These are phyloP conservation scores for Trifolium fragiferum DNA, from an alignment of 306 rosid genomes.

Conservation along the genomic window DNA sequence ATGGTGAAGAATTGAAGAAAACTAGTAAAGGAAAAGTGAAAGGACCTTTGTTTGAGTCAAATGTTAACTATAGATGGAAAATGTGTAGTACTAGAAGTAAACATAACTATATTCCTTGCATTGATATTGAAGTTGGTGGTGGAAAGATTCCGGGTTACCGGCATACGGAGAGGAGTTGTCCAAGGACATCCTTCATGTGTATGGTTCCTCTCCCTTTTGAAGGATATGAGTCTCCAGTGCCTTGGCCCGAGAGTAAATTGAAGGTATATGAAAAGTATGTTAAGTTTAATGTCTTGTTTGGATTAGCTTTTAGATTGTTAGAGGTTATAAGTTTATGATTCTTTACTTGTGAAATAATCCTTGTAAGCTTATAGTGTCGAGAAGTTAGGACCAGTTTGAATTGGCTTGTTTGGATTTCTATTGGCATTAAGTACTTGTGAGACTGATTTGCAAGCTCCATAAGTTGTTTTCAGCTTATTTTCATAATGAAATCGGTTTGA, in stretches of 20 bases:
- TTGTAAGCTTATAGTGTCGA: neutral
- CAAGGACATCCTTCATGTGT: conserved; percentile 68
- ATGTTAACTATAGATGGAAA: conserved; percentile 76
- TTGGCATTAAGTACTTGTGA: neutral
- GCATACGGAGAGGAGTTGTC: conserved; percentile 94
- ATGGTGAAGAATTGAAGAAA: conserved; percentile 54
- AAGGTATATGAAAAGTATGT: conserved; percentile 58
- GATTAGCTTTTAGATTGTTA: neutral
- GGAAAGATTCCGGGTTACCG: conserved; percentile 76
- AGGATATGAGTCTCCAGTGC: conserved; percentile 65
- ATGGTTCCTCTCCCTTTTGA: conserved; percentile 81
- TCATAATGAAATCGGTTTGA: neutral
- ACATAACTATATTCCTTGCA: conserved; percentile 91
- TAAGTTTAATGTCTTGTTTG: conserved; percentile 7
- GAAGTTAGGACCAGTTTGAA: neutral
- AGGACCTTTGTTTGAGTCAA: conserved; percentile 87
- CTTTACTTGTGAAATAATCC: neutral
- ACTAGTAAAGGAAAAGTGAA: conserved; percentile 50
- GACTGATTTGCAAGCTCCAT: neutral
- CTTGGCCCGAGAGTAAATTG: conserved; percentile 84
- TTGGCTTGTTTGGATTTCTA: neutral
- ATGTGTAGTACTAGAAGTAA: conserved; percentile 79
- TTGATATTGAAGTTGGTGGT: conserved; percentile 69
- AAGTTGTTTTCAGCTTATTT: neutral
- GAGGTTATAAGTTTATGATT: neutral